Percentiles rank a stretch among this genome's conserved stretches.
Conservation (phyloP, 2,329 filamentous ascomycete species). For the Penicillium vulpinum region DNA sequence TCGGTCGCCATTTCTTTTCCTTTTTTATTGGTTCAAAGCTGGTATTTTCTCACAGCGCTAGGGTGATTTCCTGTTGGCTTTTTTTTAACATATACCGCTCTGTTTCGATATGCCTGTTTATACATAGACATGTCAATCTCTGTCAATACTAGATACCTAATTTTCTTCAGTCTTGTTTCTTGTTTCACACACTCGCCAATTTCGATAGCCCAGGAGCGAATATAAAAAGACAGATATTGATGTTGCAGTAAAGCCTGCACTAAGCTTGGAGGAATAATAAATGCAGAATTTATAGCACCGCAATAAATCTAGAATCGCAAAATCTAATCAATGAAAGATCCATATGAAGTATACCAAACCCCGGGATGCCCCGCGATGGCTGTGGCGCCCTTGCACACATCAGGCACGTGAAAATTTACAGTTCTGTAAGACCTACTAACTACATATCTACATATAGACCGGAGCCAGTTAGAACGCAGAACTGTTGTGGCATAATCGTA, state of each 20-base stretch:
- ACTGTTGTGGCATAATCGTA: not conserved
- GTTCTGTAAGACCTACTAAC: too few relatives aligned
- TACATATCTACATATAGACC: not conserved
- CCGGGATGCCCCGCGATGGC: slow-evolving; percentile 51
- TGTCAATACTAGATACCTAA: slow-evolving; percentile 4
- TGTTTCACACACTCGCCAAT: not conserved
- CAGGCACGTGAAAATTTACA: slow-evolving; percentile 16
- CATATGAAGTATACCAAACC: slow-evolving; percentile 38
- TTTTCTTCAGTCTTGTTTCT: not conserved
- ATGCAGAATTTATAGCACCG: not conserved
- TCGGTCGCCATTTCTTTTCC: not conserved
- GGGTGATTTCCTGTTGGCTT: not conserved
- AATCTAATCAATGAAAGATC: not conserved
- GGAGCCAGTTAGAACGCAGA: not conserved
- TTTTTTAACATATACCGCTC: slow-evolving; percentile 1
- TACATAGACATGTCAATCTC: slow-evolving; percentile 10
- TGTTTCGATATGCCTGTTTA: slow-evolving; percentile 2
- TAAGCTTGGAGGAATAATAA: not conserved
- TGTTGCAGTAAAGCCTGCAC: not conserved
- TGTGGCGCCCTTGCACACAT: slow-evolving; percentile 40
- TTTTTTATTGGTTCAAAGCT: not conserved
- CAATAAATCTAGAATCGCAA: too few relatives aligned
- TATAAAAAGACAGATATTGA: not conserved
- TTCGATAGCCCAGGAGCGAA: not conserved
- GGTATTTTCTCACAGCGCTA: not conserved